Percentiles rank a stretch among this genome's conserved stretches.
These are phyloP conservation scores for Hansfordia pulvinata DNA, from an alignment of 2,329 filamentous ascomycete species.

Conservation along the genomic window DNA sequence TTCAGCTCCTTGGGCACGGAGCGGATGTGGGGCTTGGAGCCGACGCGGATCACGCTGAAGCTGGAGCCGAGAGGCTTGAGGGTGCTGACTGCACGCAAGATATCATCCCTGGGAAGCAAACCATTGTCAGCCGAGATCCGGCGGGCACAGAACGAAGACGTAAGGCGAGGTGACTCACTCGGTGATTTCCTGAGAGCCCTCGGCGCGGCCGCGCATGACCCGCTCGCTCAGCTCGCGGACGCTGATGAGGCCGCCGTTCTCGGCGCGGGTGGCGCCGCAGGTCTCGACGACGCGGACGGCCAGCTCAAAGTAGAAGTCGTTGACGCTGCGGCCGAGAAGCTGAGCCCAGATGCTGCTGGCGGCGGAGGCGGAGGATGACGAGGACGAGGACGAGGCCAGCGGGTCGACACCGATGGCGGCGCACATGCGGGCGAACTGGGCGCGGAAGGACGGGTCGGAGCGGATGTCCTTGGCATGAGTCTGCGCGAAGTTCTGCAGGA, in stretches of 20 bases:
- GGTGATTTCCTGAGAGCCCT: conserved; percentile 66
- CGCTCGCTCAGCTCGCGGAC: conserved; percentile 67
- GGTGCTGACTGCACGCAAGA: conserved; percentile 76
- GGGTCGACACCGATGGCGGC: conserved; percentile 93
- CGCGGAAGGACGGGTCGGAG: conserved; percentile 85
- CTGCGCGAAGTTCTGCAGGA: conserved; percentile 88
- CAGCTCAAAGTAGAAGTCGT: conserved; percentile 97
- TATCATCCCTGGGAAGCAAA: conserved; percentile 53
- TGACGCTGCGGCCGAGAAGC: conserved; percentile 78
- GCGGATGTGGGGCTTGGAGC: conserved; percentile 74
- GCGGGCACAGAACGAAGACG: background rate
- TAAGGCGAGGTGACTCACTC: conserved; percentile 38
- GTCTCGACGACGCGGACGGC: conserved; percentile 93
- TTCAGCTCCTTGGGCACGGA: conserved; percentile 93
- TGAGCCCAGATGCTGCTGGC: conserved; percentile 72
- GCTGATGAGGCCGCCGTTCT: conserved; percentile 87
- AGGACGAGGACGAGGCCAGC: conserved; percentile 52
- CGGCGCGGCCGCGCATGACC: conserved; percentile 58
- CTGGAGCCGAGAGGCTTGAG: conserved; percentile 78
- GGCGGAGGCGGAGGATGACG: conserved; percentile 18
- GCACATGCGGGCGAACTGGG: conserved; percentile 98
- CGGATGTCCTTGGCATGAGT: conserved; percentile 94
- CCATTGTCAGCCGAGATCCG: conserved; percentile 1
- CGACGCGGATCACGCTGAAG: conserved; percentile 74
- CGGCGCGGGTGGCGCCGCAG: conserved; percentile 69